A percentile compares a stretch with the other conserved stretches of the same genome.
Evolutionary conservation across 2,329 filamentous ascomycete genomes (phyloP).

Genomic region (Cercospora sesami): DNA sequence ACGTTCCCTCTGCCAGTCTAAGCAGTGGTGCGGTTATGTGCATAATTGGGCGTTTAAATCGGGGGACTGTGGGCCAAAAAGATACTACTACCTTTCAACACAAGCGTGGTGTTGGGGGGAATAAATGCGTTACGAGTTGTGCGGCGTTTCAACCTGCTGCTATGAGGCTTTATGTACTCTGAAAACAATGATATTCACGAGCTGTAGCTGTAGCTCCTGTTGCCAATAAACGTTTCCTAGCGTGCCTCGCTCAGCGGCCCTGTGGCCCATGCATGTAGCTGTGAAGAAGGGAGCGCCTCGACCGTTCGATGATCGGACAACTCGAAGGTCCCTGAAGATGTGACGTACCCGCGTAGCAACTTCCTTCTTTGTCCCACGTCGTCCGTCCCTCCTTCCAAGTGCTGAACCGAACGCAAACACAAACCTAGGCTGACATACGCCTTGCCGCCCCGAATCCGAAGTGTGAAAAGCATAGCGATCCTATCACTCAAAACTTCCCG

Average conservation of each 20-base stretch:
- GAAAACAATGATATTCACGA: slow-evolving; percentile 8
- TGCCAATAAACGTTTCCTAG: neutral
- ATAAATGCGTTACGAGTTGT: neutral
- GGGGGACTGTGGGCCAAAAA: neutral
- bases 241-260: neutral
- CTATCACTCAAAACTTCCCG: neutral
- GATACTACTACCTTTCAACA: slow-evolving; percentile 12
- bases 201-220: neutral
- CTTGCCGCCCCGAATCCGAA: neutral
- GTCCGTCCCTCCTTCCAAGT: neutral
- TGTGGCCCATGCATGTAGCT: neutral
- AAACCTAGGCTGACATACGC: neutral
- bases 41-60: neutral
- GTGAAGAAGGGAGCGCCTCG: slow-evolving; percentile 1
- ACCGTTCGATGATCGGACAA: neutral
- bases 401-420: neutral
- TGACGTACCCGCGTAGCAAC: neutral
- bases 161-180: slow-evolving; percentile 10
- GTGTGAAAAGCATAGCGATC: neutral
- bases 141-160: slow-evolving; percentile 28
- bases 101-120: slow-evolving; percentile 13
- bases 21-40: neutral
- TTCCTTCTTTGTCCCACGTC: neutral
- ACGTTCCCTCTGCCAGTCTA: slow-evolving; percentile 88
- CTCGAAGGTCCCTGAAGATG: neutral